Base-by-base conservation (phyloP, 192 early-diverging fungal genomes). In the Coemansia sp. region DNA sequence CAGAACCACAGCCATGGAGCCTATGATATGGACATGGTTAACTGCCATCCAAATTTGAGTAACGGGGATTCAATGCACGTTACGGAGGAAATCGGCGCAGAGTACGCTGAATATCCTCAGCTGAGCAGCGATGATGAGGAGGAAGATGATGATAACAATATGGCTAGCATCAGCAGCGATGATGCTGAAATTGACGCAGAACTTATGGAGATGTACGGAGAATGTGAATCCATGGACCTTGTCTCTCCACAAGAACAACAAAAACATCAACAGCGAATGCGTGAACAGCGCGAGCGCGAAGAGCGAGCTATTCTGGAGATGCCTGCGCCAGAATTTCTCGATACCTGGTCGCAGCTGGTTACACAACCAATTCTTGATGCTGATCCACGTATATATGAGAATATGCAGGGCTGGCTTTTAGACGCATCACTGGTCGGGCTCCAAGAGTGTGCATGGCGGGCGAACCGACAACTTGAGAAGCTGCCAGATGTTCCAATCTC, bases 381-480 rank as follows among this genome's bases (percentile, higher is more conserved):
- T 19, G 76, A 79, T 23, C 57, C 67, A 21, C 34, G 25, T 21
- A 64, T 73, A 3, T 56, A 57, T 19, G 61, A 55, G 24, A 64
- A 32, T 54, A 79, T 79, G 63, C 71, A 50, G 5, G 18, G 22
- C 14, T 79, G 76, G 76, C 49, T 79, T 25, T 14, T 70, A 1
- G 68, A 66, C 0, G 60, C 59, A 18, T 34, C 64, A 2, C 30
- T 59, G 5, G 21, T 5, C 14, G 24, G 9, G 28, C 52, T 79
- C 18, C 44, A 54, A 26, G 44, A 32, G 1, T 23, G 38, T 9
- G 19, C 51, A 18, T 73, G 71, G 67, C 58, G 54, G 3, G 57
- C 58, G 23, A 70, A 67, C 25, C 60, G 76, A 19, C 67, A 54
- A 38, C 62, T 73, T 9, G 76, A 74, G n/a, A 79, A 79, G 57